phyloP scores from a whole-genome alignment of 768 basidiomycete genomes.

The Russula lepida region DNA sequence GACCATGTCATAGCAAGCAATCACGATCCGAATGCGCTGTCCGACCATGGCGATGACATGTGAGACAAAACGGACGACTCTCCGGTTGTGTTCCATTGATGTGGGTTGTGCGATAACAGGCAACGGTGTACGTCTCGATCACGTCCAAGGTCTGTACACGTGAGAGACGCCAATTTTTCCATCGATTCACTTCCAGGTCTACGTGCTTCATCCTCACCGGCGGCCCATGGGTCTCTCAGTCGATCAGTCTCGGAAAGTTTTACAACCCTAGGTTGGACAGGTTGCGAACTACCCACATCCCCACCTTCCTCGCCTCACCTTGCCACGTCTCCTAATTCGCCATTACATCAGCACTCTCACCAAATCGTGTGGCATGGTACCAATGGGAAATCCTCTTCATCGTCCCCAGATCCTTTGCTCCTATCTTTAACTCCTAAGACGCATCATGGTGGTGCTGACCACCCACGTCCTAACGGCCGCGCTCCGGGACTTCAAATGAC shows the following conservation, averaged over 20 bases:
- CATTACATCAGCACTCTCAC: not conserved
- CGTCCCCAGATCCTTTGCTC: constrained; percentile 5
- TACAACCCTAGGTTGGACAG: not conserved
- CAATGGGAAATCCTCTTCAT: not conserved
- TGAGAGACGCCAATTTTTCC: not conserved
- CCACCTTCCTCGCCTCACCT: not conserved
- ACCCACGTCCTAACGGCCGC: not conserved
- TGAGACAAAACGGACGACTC: not conserved
- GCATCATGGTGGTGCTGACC: not conserved
- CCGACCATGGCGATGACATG: constrained; percentile 1
- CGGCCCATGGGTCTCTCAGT: not conserved
- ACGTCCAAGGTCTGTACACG: not conserved
- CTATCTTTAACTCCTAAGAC: not conserved
- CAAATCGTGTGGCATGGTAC: not conserved
- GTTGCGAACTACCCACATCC: not conserved
- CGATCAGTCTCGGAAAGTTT: not conserved
- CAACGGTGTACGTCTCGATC: constrained; percentile 3
- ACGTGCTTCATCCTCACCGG: not conserved
- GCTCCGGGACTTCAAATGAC: not conserved
- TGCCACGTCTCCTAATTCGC: not conserved
- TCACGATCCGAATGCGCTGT: not conserved
- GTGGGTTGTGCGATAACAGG: not conserved
- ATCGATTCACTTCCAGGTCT: not conserved
- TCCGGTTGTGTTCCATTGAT: not conserved
- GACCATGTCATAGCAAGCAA: not conserved